Evolutionary conservation across 805 yeast genomes (phyloP).

Genomic region (Schwanniomyces polymorphus): DNA sequence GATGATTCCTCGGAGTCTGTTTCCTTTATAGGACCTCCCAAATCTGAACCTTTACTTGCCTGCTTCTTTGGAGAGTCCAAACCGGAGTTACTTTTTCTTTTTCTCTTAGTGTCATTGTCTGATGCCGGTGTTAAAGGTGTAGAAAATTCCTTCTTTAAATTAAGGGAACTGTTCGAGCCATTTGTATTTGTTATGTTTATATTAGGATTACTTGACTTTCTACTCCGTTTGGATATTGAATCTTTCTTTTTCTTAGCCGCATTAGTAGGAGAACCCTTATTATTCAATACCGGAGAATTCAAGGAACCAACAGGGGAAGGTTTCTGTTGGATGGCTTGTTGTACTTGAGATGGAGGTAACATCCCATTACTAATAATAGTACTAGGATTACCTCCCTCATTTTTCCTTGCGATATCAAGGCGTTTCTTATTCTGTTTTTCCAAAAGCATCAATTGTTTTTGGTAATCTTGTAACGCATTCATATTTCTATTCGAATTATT

Average conservation of each 20-base stretch:
- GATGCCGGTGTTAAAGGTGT: constrained; percentile 44
- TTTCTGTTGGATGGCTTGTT: constrained; percentile 9
- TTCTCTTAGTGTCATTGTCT: constrained; percentile 26
- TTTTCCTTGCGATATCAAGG: constrained; percentile 51
- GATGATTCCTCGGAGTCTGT: constrained; percentile 28
- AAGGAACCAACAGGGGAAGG: constrained; percentile 26
- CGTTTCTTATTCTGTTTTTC: constrained; percentile 76
- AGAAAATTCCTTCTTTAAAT: constrained; percentile 35
- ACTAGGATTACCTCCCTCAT: constrained; percentile 18
- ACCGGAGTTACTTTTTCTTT: constrained; percentile 17
- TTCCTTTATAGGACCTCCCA: constrained; percentile 13
- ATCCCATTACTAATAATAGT: constrained; percentile 14
- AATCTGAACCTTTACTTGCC: constrained; percentile 9
- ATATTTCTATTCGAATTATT: constrained; percentile 26
- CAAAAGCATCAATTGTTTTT: constrained; percentile 70
- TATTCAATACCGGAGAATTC: constrained; percentile 33
- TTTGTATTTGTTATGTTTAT: constrained; percentile 9
- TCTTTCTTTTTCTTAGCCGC: constrained; percentile 32
- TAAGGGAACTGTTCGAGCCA: constrained; percentile 13
- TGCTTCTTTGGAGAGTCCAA: constrained; percentile 38
- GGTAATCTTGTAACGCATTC: constrained; percentile 77
- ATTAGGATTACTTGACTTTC: constrained; percentile 25
- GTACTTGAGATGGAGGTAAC: constrained; percentile 23
- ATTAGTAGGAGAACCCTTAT: constrained; percentile 33
- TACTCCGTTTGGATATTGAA: constrained; percentile 26